These are phyloP conservation scores for Gymnopus androsaceus DNA, from an alignment of 1,284 basidiomycete species.

Conservation along the genomic window DNA sequence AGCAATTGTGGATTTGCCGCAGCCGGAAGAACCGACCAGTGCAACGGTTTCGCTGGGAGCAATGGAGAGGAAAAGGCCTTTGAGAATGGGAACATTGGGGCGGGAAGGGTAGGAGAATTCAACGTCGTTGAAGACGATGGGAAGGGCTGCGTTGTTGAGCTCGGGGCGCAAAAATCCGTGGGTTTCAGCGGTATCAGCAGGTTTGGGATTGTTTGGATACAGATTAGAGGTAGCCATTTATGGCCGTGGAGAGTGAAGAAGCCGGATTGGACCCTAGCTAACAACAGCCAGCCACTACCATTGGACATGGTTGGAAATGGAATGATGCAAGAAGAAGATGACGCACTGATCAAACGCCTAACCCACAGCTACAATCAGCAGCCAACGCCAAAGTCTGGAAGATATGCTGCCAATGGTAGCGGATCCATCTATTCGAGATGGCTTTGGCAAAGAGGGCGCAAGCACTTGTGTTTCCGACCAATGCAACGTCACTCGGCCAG, in stretches of 20 bases:
- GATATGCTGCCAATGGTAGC: conserved; percentile 81
- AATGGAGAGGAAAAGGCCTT: conserved; percentile 66
- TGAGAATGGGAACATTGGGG: conserved; percentile 72
- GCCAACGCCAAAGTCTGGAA: conserved; percentile 75
- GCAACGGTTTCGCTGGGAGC: conserved; percentile 80
- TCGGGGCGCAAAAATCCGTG: conserved; percentile 63
- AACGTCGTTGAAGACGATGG: conserved; percentile 70
- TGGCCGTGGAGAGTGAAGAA: conserved; percentile 89
- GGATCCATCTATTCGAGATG: conserved; percentile 75
- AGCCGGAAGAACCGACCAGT: conserved; percentile 86
- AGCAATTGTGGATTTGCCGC: conserved; percentile 87
- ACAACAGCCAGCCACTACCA: conserved; percentile 86
- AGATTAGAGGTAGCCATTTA: conserved; percentile 83
- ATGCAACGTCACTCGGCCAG: conserved; percentile 87
- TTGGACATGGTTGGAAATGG: background rate
- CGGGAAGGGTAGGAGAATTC: conserved; percentile 83
- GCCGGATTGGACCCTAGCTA: conserved; percentile 98
- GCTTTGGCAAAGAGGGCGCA: conserved; percentile 85
- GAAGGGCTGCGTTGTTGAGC: conserved; percentile 50
- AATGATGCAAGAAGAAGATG: background rate
- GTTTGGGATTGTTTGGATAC: conserved; percentile 49
- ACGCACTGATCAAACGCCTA: conserved; percentile 81
- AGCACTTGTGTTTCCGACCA: conserved; percentile 77
- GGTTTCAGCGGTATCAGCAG: conserved; percentile 65
- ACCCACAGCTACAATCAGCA: conserved; percentile 70